Percentiles rank a stretch among this genome's conserved stretches.
Evolutionary conservation across 2,329 filamentous ascomycete genomes (phyloP).

Genomic region (Botrytis hyacinthi): DNA sequence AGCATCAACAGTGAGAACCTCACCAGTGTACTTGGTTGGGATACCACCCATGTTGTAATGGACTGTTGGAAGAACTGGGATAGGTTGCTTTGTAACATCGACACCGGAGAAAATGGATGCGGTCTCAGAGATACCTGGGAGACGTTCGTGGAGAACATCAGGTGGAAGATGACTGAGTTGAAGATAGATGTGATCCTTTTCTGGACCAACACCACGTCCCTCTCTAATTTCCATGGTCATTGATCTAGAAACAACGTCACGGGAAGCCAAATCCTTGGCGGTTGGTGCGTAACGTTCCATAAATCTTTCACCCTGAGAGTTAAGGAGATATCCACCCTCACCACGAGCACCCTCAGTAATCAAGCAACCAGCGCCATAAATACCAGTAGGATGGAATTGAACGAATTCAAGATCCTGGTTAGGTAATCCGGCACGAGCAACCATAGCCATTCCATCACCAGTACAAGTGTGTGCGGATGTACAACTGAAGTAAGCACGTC

Average conservation of each 20-base stretch:
- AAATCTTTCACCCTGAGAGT: conserved; percentile 48
- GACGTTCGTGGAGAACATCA: conserved; percentile 47
- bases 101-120: conserved; percentile 50
- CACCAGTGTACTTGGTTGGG: conserved; percentile 49
- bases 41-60: conserved; percentile 53
- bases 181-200: conserved; percentile 49
- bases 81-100: conserved; percentile 48
- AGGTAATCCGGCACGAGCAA: conserved; percentile 47
- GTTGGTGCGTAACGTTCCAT: conserved; percentile 53
- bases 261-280: conserved; percentile 49
- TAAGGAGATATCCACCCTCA: conserved; percentile 51
- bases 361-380: conserved; percentile 50
- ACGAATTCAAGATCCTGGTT: conserved; percentile 53
- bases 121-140: conserved; percentile 51
- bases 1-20: conserved; percentile 44
- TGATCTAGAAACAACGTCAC: conserved; percentile 47
- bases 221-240: conserved; percentile 51
- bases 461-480: conserved; percentile 50
- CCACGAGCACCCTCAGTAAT: conserved; percentile 51
- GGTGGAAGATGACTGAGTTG: conserved; percentile 48
- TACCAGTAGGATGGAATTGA: conserved; percentile 51
- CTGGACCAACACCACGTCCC: conserved; percentile 46
- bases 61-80: conserved; percentile 51
- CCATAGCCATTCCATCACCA: conserved; percentile 51
- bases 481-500: conserved; percentile 50